Evolutionary conservation across 139 green algal genomes (phyloP), one percentile per base, ranked within the genome.

Genomic region (Coelastrella sp.): DNA sequence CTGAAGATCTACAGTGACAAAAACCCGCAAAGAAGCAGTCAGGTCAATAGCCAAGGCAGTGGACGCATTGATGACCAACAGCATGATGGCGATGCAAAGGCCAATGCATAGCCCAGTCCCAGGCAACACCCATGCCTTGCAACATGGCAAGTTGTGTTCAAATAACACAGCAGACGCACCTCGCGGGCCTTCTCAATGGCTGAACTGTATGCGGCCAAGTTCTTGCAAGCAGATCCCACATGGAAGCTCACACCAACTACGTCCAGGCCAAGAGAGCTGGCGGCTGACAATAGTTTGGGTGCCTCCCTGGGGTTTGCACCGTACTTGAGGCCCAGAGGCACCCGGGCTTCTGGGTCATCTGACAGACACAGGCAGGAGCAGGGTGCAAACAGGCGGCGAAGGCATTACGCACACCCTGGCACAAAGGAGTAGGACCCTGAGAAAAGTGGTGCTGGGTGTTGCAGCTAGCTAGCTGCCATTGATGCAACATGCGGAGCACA

Each of bases 181-280:
- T 91, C 74, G 58, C 90, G 87, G 0, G 96, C 94, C 10, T 91
- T 88, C 68, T 92, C 87, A 74, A 99, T 98, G 19, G 96, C 98
- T 8, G 92, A 90, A 6, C 89, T 88, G 82, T 98, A 99, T 49
- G 97, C 94, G 4, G 89, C 91, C 9, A 97, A 94, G 93, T 99
- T 97, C 79, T 95, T 95, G 83, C 95, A 96, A 20, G 96, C 98
- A 63, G 91, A 97, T 89, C 98, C 98, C 7, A 99, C 98, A 93
- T 99, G 98, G 96, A 99, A 99, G 25, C 94, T 96, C 3, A 99
- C 95, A 73, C 98, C 98, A 25, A 96, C 95, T 17, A 99, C 95
- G 7, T 94, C 27, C 57, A 99, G 88, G 49, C 93, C 93, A 60
- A 97, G 92, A 24, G 75, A 24, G 83, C 93, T 87, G 10, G 96